Evolutionary conservation across 257 asterid genomes (phyloP).

Genomic region (Gentiana straminea): DNA sequence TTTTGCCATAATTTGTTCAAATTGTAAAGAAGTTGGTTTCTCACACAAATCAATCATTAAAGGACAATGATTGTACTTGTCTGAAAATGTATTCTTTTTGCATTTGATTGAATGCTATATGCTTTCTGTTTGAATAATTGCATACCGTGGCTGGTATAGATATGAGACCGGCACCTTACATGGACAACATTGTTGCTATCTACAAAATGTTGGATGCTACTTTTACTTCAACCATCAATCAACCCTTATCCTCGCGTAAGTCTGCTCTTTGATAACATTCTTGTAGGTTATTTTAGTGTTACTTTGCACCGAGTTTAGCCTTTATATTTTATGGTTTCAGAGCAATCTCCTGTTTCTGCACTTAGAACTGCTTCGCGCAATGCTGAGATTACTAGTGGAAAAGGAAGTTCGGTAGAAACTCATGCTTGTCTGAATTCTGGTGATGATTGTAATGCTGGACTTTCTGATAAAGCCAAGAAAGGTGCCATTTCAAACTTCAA

Average conservation of each 20-base stretch:
- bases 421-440: constrained; percentile 5
- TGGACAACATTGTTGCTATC: constrained; percentile 54
- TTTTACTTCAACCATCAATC: constrained; percentile 33
- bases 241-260: constrained; percentile 45
- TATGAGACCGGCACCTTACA: constrained; percentile 48
- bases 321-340: constrained; percentile 2
- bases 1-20: neutral
- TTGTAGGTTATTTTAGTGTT: neutral
- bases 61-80: too few relatives aligned
- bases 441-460: neutral
- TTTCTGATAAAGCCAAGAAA: neutral
- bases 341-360: constrained; percentile 9
- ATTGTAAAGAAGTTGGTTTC: neutral
- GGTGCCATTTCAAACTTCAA: neutral
- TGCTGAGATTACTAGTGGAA: constrained; percentile 5
- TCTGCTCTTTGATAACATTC: neutral
- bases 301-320: neutral
- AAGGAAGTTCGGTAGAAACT: neutral
- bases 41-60: neutral
- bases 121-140: neutral
- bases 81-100: neutral
- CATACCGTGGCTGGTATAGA: constrained; percentile 27
- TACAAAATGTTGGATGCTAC: constrained; percentile 54
- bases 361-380: constrained; percentile 6
- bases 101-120: neutral